These are phyloP conservation scores for Fomes fomentarius DNA, from an alignment of 1,284 basidiomycete species.

Conservation along the genomic window DNA sequence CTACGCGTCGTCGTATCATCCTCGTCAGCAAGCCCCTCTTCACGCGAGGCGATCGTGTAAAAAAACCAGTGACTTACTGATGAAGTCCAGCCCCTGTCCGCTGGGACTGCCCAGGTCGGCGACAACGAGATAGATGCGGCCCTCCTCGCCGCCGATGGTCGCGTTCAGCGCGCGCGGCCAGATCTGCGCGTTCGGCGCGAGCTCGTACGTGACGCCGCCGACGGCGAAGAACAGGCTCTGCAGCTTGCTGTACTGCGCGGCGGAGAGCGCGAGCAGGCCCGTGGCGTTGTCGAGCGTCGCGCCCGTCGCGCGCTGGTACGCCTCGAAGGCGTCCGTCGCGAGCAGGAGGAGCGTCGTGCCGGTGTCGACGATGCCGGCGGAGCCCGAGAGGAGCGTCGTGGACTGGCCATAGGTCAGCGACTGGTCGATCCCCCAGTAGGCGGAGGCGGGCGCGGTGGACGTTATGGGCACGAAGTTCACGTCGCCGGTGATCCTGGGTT, in stretches of 20 bases:
- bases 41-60: background rate
- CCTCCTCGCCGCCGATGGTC: constrained; percentile 49
- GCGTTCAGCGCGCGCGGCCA: constrained; percentile 60
- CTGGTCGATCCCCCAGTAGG: constrained; percentile 61
- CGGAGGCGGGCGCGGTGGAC: constrained; percentile 45
- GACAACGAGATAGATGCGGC: constrained; percentile 56
- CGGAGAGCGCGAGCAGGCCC: constrained; percentile 59
- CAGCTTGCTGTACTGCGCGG: constrained; percentile 50
- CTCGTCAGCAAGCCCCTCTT: constrained; percentile 4
- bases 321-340: constrained; percentile 50
- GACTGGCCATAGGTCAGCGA: constrained; percentile 46
- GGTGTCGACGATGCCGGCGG: constrained; percentile 60
- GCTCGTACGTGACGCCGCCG: constrained; percentile 43
- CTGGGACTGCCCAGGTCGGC: constrained; percentile 44
- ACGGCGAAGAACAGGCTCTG: constrained; percentile 62
- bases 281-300: constrained; percentile 52
- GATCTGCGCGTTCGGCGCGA: constrained; percentile 61
- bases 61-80: constrained; percentile 35
- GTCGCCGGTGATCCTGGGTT: constrained; percentile 46
- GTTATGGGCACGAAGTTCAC: constrained; percentile 59
- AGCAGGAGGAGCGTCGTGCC: constrained; percentile 50
- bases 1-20: constrained; percentile 22
- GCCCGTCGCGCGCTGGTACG: constrained; percentile 55
- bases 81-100: constrained; percentile 41
- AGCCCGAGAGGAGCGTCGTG: constrained; percentile 34